Percentiles rank a stretch among this genome's conserved stretches.
Evolutionary conservation across 2,329 filamentous ascomycete species (phyloP).

Genomic region (Herpotrichia juniperi): DNA sequence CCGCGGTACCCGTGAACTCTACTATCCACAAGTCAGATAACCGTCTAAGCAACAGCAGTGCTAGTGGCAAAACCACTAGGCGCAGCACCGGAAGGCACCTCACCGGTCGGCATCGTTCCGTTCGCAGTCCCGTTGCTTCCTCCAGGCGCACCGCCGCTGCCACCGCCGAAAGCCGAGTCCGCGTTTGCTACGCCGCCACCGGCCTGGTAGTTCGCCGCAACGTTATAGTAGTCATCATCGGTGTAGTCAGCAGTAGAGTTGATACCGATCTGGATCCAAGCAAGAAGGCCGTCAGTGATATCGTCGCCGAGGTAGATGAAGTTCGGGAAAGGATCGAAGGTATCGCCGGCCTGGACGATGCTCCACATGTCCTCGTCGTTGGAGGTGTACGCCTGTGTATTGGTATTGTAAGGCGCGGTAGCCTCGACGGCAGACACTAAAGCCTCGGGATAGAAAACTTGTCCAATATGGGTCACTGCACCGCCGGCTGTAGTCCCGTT

Average conservation of each 20-base stretch:
- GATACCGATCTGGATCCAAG: conserved; percentile 32
- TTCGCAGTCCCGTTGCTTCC: conserved; percentile 19
- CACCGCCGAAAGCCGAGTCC: conserved; percentile 9
- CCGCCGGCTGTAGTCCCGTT: conserved; percentile 49
- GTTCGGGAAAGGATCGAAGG: conserved; percentile 30
- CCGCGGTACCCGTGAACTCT: background rate
- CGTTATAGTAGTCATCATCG: conserved; percentile 23
- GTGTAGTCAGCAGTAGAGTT: conserved; percentile 23
- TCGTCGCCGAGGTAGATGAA: conserved; percentile 29
- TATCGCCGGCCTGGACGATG: conserved; percentile 26
- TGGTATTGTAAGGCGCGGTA: conserved; percentile 47
- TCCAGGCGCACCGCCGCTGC: background rate
- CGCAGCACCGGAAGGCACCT: background rate
- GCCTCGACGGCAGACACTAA: conserved; percentile 47
- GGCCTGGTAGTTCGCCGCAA: conserved; percentile 26
- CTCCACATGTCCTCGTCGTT: conserved; percentile 36
- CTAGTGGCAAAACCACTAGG: background rate
- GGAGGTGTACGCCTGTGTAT: conserved; percentile 25
- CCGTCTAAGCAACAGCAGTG: background rate
- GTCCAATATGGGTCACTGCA: conserved; percentile 50
- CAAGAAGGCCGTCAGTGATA: conserved; percentile 29
- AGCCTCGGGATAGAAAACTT: conserved; percentile 59
- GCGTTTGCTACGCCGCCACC: conserved; percentile 25
- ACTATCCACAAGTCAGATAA: background rate
- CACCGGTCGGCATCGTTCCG: conserved; percentile 20